Evolutionary conservation across 495 filamentous ascomycete species (phyloP), one percentile per base, ranked within the genome.

Genomic region (Amphirosellinia nigrospora): DNA sequence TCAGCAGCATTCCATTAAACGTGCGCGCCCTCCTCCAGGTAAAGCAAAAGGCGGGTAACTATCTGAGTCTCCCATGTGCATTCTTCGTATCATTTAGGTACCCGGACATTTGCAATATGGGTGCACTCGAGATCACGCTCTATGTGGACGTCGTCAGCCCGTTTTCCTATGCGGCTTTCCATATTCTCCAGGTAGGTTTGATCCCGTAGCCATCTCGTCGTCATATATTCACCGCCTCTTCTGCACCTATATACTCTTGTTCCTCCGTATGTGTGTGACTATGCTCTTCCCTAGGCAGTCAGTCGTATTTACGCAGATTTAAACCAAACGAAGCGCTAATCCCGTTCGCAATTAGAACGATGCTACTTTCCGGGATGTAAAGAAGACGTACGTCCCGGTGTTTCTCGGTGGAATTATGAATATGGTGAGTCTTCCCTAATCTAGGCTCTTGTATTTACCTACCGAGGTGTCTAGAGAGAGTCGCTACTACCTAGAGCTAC

Each of bases 361-460:
- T 56, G 81, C 85, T 3, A 78, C 86, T 1, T 94, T 93, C 76
- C 78, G 82, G 34, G 78, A 83, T 67, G 87, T 85, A 76, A 83
- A 91, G 0, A 77, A 92, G 39, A 89, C 77, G 16, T 92, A 89
- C 68, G 81, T 91, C 3, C 91, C 91, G 32, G 87, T 93, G 46
- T 88, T 92, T 69, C 83, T 93, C 0, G 89, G 90, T 2, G 91
- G 90, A 0, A 72, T 94, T 64, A 90, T 94, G 86, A 85, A 90
- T 67, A 81, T 84, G 16, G 77, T 80, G 38, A 34, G 80, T 75
- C 6, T 39, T 0, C 11, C 7, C 11, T 3, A 53, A 0, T 21
- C 61, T 30, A 21, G 28, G 4, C 4, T 41, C 11, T 19, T 53
- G 34, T 36, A 36, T 36, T 36, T 36, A 36, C 34, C 34, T 36